Base-by-base conservation (phyloP, 306 rosid species). In the Parietaria judaica region DNA sequence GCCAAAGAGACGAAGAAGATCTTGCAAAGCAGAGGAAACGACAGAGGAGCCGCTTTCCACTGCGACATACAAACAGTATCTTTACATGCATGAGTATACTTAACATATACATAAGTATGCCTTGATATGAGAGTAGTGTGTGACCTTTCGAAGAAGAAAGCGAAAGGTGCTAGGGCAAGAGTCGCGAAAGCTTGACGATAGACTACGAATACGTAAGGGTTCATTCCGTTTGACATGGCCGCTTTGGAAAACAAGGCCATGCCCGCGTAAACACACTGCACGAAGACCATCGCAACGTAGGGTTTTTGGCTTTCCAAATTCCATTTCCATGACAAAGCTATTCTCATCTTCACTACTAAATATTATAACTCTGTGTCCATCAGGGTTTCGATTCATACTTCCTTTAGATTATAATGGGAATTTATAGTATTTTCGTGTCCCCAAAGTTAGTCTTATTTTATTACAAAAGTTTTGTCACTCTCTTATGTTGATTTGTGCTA, bases 161-260 rank as follows among this genome's bases (percentile, higher is more conserved):
- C 89, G 65, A 88, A 75, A 8, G 98, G 98, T 61, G 85, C 79
- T 65, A 92, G 43, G 63, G 84, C 83, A 38, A 92, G 61, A 7
- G 82, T 54, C 14, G 96, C 98, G 53, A 88, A 82, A 68, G 86
- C 89, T 80, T 92, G 98, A 35, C 98, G 76, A 66, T 92, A 92
- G 61, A 92, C 88, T 54, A 92, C 98, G 67, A 92, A 92, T 53
- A 92, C 88, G 59, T 60, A 81, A 43, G 98, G 86, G 75, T 78
- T 87, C 98, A 92, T 92, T 77, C 96, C 98, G 44, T 70, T 76
- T 51, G 95, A 64, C 45, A 92, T 80, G 72, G 98, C 96, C 36
- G 80, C 95, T 63, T 88, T 92, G 10, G 98, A 92, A 56, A 92
- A 77, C 81, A 92, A 69, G 65, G 96, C 96, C 98, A 92, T 84